Evolutionary conservation across 176 grass and related monocot species (phyloP).

Genomic region (Cocos nucifera): DNA sequence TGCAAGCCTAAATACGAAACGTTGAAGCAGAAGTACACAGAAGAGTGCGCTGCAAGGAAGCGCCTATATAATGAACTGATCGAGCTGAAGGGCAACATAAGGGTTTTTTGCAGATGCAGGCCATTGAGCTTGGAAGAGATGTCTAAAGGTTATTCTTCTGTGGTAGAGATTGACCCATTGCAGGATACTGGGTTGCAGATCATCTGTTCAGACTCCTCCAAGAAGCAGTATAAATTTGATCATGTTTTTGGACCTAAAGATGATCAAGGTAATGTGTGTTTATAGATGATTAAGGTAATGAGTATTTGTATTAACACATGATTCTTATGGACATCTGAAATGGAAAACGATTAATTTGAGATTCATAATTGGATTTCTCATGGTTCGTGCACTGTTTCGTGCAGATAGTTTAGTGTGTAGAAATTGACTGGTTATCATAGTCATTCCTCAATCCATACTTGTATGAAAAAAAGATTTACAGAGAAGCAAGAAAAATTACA

Average conservation of each 20-base stretch:
- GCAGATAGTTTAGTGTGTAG: too few relatives aligned
- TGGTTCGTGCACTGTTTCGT: too few relatives aligned
- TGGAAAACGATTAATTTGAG: too few relatives aligned
- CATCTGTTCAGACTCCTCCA: constrained; percentile 48
- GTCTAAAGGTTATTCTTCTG: constrained; percentile 39
- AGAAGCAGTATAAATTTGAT: constrained; percentile 73
- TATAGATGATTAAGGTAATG: too few relatives aligned
- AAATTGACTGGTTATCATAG: too few relatives aligned
- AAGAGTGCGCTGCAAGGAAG: constrained; percentile 40
- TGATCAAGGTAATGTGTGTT: constrained; percentile 45
- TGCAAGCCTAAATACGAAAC: constrained; percentile 41
- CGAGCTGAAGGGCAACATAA: constrained; percentile 82
- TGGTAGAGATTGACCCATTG: constrained; percentile 47
- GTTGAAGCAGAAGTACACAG: constrained; percentile 67
- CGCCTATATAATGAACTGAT: constrained; percentile 75
- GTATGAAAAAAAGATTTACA: too few relatives aligned
- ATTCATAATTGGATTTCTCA: too few relatives aligned
- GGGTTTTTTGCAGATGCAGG: constrained; percentile 79
- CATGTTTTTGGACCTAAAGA: constrained; percentile 59
- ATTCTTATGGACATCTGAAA: too few relatives aligned
- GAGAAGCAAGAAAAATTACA: too few relatives aligned
- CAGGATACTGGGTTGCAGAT: constrained; percentile 58
- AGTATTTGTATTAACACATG: too few relatives aligned
- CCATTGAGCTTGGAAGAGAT: constrained; percentile 62
- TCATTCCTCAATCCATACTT: too few relatives aligned